Conservation (phyloP, 2,329 filamentous ascomycete genomes). For the Paecilomyces fulvus region DNA sequence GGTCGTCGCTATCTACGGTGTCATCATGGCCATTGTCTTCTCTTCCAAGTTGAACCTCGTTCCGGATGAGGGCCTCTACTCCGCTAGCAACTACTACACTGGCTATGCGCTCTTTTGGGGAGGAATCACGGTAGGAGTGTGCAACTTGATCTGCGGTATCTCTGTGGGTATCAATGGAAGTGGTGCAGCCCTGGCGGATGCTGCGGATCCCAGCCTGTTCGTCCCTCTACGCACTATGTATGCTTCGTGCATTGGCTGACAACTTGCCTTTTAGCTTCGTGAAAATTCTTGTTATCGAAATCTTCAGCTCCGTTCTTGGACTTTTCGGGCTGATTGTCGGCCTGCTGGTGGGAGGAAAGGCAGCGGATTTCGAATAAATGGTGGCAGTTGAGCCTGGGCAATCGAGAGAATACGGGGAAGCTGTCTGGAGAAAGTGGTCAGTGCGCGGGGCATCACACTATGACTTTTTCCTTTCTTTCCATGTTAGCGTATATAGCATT, state of each 20-base stretch:
- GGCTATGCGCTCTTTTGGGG: conserved; percentile 96
- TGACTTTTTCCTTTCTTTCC: conserved; percentile 16
- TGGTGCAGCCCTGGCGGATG: conserved; percentile 91
- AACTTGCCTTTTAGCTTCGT: conserved; percentile 61
- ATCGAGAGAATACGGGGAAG: not conserved
- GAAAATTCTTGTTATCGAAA: conserved; percentile 97
- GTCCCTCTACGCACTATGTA: conserved; percentile 27
- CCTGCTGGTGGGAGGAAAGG: conserved; percentile 77
- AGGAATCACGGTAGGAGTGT: conserved; percentile 86
- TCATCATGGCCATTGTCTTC: conserved; percentile 99
- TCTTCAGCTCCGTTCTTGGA: conserved; percentile 95
- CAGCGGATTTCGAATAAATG: conserved; percentile 55
- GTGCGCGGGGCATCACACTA: conserved; percentile 12
- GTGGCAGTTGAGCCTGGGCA: conserved; percentile 2
- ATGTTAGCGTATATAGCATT: conserved; percentile 29
- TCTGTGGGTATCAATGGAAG: conserved; percentile 97
- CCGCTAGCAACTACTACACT: conserved; percentile 78
- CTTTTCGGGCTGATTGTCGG: conserved; percentile 95
- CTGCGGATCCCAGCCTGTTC: conserved; percentile 81
- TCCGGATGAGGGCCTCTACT: conserved; percentile 56
- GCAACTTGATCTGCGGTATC: conserved; percentile 92
- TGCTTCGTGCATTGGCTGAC: conserved; percentile 2
- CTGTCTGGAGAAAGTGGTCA: conserved; percentile 13
- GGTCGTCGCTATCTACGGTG: conserved; percentile 98
- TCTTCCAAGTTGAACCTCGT: conserved; percentile 73